Evolutionary conservation across 306 rosid genomes (phyloP).

Genomic region (Vicia faba): DNA sequence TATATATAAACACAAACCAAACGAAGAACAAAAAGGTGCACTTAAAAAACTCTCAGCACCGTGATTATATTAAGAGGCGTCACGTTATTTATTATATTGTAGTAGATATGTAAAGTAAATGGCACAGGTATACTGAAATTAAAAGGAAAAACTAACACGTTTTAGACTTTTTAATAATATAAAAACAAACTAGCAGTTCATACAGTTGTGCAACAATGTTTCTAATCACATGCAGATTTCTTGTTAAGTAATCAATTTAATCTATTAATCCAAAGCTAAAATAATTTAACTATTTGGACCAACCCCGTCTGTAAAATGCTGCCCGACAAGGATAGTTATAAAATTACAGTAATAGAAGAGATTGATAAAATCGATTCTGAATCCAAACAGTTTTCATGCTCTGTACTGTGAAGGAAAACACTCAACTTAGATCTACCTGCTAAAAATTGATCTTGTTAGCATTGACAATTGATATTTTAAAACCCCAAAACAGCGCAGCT

Average conservation of each 20-base stretch:
- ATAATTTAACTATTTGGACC: slow-evolving; percentile 26
- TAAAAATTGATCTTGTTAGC: slow-evolving; percentile 39
- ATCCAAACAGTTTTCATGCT: slow-evolving; percentile 38
- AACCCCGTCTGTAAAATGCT: neutral
- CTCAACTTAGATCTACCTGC: slow-evolving; percentile 49
- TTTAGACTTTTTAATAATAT: neutral
- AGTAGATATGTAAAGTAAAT: neutral
- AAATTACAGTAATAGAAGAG: slow-evolving; percentile 32
- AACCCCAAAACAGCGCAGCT: slow-evolving; percentile 45
- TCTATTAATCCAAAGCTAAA: slow-evolving; percentile 19
- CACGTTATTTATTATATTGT: neutral
- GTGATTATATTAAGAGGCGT: neutral
- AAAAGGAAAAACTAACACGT: neutral
- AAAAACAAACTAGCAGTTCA: neutral
- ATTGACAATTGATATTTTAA: slow-evolving; percentile 32
- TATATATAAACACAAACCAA: no score
- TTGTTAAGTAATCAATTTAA: neutral
- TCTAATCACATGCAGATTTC: slow-evolving; percentile 16
- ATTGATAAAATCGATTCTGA: slow-evolving; percentile 31
- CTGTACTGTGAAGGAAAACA: slow-evolving; percentile 39
- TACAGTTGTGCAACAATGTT: neutral
- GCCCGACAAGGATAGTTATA: slow-evolving; percentile 26
- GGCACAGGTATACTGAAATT: neutral
- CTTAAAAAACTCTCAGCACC: neutral
- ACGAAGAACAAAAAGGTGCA: neutral